Evolutionary conservation across 2,329 filamentous ascomycete genomes (phyloP), one percentile per base, ranked within the genome.

Genomic region (Aspergillus sp.): DNA sequence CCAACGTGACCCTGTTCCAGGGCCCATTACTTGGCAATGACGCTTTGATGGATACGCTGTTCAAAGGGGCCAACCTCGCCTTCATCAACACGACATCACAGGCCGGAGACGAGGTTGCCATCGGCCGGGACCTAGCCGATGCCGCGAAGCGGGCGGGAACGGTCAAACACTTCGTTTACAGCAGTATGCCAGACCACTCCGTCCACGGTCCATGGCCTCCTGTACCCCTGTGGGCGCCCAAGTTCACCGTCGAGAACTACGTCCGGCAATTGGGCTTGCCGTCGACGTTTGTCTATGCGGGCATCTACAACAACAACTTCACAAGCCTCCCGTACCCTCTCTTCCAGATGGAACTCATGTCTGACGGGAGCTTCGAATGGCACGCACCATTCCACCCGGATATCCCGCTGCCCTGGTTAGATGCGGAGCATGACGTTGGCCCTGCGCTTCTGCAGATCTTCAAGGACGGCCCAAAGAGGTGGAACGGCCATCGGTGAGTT

Each of bases 291-390:
- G 80, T 95, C 44, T 95, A 95, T 61, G 86, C 88, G 7, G 91
- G 89, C 38, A 95, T 95, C 49, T 98, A 96, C 69, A 94, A 96
- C 70, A 96, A 96, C 64, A 96, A 98, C 58, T 98, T 96, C 63
- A 96, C 89, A 17, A 91, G 84, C 29, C 71, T 95, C 19, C 78
- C 78, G 1, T 96, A 94, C 53, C 91, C 91, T 1, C 71, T 96
- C 3, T 96, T 96, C 66, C 91, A 88, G 63, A 93, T 95, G 82
- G 86, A 93, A 42, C 67, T 93, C 29, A 79, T 86, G 59, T 60
- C 69, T 1, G 86, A 95, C 49, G 86, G 85, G 12, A 86, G 82
- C 33, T 95, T 95, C 56, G 67, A 80, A 37, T 96, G 91, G 91
- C 79, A 86, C 53, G 89, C 89, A 2, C 91, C 91, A 0, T 96